Evolutionary conservation across 306 rosid species (phyloP).

Genomic region (Geum urbanum): DNA sequence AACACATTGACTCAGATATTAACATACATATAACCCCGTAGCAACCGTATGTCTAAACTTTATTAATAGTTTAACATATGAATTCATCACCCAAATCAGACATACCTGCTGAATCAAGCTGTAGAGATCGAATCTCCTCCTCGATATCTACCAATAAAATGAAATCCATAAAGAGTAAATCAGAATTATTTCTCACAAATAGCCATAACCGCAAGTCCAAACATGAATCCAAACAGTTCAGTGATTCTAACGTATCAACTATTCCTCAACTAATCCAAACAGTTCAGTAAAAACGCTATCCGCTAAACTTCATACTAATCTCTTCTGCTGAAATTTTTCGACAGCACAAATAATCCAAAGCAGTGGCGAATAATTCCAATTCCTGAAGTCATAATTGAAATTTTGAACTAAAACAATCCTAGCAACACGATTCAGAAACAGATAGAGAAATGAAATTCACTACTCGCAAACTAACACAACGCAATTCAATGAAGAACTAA

Average conservation of each 20-base stretch:
- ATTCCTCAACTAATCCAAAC: no score
- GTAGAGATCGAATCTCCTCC: constrained; percentile 80
- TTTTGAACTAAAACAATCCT: background rate
- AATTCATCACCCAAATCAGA: constrained; percentile 1
- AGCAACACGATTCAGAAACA: background rate
- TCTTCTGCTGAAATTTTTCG: background rate
- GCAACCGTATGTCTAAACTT: background rate
- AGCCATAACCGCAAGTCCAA: background rate
- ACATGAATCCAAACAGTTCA: no score
- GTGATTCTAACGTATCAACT: no score
- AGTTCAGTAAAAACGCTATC: background rate
- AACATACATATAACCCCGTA: constrained; percentile 21
- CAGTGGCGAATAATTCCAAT: background rate
- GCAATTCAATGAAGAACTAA: constrained; percentile 10
- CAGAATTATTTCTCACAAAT: constrained; percentile 3
- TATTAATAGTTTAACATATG: background rate
- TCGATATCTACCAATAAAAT: constrained; percentile 62
- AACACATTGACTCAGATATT: constrained; percentile 26
- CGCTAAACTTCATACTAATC: background rate
- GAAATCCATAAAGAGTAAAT: constrained; percentile 22
- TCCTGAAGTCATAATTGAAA: background rate
- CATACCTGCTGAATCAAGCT: constrained; percentile 88
- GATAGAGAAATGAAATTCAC: background rate
- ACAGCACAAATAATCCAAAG: background rate
- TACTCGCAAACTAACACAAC: background rate